Conservation (phyloP, 176 grass and related monocot species). For the Coix lacrymajobi region DNA sequence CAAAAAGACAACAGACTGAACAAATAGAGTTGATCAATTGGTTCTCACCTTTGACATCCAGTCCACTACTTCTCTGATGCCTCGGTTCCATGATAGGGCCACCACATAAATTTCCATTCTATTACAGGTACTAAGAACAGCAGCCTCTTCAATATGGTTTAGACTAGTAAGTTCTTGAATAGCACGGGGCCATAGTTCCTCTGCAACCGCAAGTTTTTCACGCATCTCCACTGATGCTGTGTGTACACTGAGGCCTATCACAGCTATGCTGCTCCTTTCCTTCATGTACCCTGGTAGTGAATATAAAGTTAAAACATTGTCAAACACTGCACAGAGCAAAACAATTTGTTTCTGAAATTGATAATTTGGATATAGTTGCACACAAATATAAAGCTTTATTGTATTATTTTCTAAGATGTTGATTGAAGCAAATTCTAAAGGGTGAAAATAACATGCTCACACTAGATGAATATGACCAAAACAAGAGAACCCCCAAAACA, state of each 20-base stretch:
- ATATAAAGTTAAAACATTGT: constrained; percentile 19
- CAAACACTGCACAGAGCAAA: constrained; percentile 16
- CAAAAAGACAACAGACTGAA: background rate
- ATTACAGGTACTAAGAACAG: constrained; percentile 97
- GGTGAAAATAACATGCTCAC: background rate
- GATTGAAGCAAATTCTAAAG: background rate
- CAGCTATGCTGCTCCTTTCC: constrained; percentile 90
- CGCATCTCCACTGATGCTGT: constrained; percentile 94
- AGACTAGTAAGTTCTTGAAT: constrained; percentile 79
- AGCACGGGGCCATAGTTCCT: constrained; percentile 84
- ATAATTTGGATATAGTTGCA: background rate
- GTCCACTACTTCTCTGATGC: constrained; percentile 93
- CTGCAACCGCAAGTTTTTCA: constrained; percentile 91
- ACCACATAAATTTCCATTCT: constrained; percentile 98
- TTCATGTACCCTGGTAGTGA: constrained; percentile 86
- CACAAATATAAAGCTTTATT: background rate
- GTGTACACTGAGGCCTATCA: constrained; percentile 87
- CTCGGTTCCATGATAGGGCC: constrained; percentile 90
- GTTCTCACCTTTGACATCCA: constrained; percentile 94
- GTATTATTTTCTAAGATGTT: background rate
- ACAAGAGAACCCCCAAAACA: background rate
- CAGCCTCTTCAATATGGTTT: constrained; percentile 97
- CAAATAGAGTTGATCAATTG: constrained; percentile 7
- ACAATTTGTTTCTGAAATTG: background rate
- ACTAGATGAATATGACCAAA: background rate